Conservation (phyloP, 2,329 filamentous ascomycete species). For the Pseudocercospora fuligena region DNA sequence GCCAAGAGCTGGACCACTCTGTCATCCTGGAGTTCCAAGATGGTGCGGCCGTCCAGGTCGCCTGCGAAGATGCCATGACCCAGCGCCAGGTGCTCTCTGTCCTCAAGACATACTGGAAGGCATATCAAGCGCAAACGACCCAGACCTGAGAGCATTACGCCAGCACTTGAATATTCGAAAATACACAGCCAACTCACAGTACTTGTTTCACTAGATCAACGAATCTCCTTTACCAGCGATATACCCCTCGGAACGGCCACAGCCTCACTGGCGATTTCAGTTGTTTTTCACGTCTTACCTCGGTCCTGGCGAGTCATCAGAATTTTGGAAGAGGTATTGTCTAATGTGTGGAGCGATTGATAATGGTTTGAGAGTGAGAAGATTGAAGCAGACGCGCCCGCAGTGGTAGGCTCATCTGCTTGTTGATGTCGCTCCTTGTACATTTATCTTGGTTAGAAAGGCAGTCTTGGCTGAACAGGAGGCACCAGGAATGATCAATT, state of each 20-base stretch:
- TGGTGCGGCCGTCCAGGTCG: slow-evolving; percentile 66
- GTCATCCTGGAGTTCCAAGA: slow-evolving; percentile 67
- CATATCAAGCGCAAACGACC: slow-evolving; percentile 16
- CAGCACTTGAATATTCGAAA: neutral
- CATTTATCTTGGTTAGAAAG: slow-evolving; percentile 5
- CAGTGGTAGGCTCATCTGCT: neutral
- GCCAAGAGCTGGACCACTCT: slow-evolving; percentile 91
- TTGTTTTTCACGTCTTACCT: neutral
- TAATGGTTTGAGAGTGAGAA: neutral
- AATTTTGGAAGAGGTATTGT: neutral
- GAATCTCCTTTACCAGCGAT: slow-evolving; percentile 12
- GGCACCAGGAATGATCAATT: neutral
- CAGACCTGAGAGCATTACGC: slow-evolving; percentile 4
- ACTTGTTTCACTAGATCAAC: slow-evolving; percentile 2
- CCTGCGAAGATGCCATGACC: slow-evolving; percentile 61
- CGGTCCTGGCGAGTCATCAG: neutral
- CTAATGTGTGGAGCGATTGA: neutral
- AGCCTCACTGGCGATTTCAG: slow-evolving; percentile 5
- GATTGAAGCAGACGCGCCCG: neutral
- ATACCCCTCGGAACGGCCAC: slow-evolving; percentile 8
- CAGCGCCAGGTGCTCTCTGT: slow-evolving; percentile 55
- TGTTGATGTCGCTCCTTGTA: neutral
- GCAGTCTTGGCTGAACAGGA: slow-evolving; percentile 1
- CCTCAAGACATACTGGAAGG: slow-evolving; percentile 39
- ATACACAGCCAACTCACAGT: slow-evolving; percentile 7